Evolutionary conservation across 129 eudicot genomes (phyloP).

Genomic region (Lonicera japonica): DNA sequence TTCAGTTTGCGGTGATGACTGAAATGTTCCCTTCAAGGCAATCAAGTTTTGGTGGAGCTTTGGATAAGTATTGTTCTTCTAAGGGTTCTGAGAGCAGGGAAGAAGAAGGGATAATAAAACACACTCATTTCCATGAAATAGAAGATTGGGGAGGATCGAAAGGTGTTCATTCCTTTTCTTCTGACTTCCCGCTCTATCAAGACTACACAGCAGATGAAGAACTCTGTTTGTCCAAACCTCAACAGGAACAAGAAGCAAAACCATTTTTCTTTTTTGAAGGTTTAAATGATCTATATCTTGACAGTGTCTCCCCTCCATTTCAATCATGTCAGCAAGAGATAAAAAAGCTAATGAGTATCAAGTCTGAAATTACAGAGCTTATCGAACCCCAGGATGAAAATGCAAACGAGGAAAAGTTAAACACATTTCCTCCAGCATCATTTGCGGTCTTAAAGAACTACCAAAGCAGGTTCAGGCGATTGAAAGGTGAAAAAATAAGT

Average conservation of each 20-base stretch:
- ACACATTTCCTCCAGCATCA: slow-evolving; percentile 6
- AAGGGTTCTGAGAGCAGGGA: slow-evolving; percentile 11
- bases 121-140: slow-evolving; percentile 9
- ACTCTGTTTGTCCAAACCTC: neutral
- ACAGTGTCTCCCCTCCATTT: slow-evolving; percentile 22
- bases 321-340: slow-evolving; percentile 26
- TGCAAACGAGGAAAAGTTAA: slow-evolving; percentile 2
- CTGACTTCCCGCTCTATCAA: neutral
- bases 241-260: slow-evolving; percentile 18
- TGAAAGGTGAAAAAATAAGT: neutral
- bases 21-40: slow-evolving; percentile 23
- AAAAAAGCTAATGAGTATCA: slow-evolving; percentile 20
- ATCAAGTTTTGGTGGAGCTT: slow-evolving; percentile 1
- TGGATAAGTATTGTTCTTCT: slow-evolving; percentile 1
- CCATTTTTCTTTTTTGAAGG: slow-evolving; percentile 5
- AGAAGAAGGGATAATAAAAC: slow-evolving; percentile 7
- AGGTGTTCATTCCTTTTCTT: neutral
- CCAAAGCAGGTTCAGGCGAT: slow-evolving; percentile 7
- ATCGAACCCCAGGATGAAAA: slow-evolving; percentile 8
- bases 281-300: slow-evolving; percentile 18
- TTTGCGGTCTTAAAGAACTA: slow-evolving; percentile 20
- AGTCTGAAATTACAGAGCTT: slow-evolving; percentile 23
- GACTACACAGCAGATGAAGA: neutral
- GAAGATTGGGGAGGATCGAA: slow-evolving; percentile 11
- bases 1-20: neutral